A percentile compares a stretch with the other conserved stretches of the same genome.
Conservation (phyloP, 2,329 filamentous ascomycete genomes). For the Beauveria pseudobassiana region DNA sequence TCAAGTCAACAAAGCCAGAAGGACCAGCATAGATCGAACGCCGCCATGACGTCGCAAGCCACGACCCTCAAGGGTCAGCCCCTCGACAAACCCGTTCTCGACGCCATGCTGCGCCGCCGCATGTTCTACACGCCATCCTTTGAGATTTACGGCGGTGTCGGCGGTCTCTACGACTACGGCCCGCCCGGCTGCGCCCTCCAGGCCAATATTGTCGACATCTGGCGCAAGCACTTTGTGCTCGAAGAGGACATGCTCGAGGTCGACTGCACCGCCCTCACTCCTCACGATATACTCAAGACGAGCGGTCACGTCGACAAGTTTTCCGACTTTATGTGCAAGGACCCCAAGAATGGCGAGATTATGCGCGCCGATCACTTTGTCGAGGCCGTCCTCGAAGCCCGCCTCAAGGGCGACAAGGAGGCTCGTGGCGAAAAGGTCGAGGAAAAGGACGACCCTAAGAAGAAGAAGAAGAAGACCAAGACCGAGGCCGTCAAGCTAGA, state of each 20-base stretch:
- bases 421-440: slow-evolving; percentile 77
- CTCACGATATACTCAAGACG: slow-evolving; percentile 89
- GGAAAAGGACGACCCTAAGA: slow-evolving; percentile 62
- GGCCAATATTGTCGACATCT: slow-evolving; percentile 79
- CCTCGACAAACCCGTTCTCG: slow-evolving; percentile 74
- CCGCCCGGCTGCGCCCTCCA: slow-evolving; percentile 81
- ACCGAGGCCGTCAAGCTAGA: slow-evolving; percentile 76
- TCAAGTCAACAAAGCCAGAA: slow-evolving; percentile 22
- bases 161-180: slow-evolving; percentile 88
- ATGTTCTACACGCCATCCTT: slow-evolving; percentile 94
- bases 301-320: slow-evolving; percentile 97
- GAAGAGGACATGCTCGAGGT: slow-evolving; percentile 95
- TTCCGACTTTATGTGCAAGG: slow-evolving; percentile 98
- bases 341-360: slow-evolving; percentile 95
- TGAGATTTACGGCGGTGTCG: slow-evolving; percentile 88
- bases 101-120: slow-evolving; percentile 78
- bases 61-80: slow-evolving; percentile 85
- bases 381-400: slow-evolving; percentile 81
- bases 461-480: slow-evolving; percentile 89
- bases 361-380: slow-evolving; percentile 94
- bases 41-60: slow-evolving; percentile 41
- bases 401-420: slow-evolving; percentile 86
- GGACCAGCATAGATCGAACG: slow-evolving; percentile 16
- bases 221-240: slow-evolving; percentile 88
- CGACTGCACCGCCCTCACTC: slow-evolving; percentile 90